Base-by-base conservation (phyloP, 2,329 filamentous ascomycete species). In the Bipolaris oryzae region DNA sequence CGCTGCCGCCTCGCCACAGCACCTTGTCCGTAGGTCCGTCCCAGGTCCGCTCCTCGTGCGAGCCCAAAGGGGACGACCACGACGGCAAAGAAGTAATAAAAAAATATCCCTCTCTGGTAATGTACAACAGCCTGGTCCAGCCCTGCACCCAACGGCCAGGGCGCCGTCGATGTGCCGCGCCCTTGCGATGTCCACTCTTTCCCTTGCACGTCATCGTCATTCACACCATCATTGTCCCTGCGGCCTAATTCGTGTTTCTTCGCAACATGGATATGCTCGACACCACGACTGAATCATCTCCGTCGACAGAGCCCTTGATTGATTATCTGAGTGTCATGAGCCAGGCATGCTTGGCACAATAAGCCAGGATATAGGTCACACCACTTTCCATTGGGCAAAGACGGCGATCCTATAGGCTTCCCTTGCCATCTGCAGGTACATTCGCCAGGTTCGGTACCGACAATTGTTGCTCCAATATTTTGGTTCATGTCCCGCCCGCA, bases 21-120 rank as follows among this genome's bases (percentile, higher is more conserved):
- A 23, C 56, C 56, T 57, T 61, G 55, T 28, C 56, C 44, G 42
- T 44, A n/a, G n/a, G n/a, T n/a, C n/a, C n/a, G n/a, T n/a, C 38
- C 44, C 45, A 37, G 20, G 35, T 49, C 55, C 51, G 51, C 16
- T 11, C 21, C 58, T 59, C 58, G 53, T 54, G 53, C 58, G 53
- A 57, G 47, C 49, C 47, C 42, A 54, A 34, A 41, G 21, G 42
- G 4, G 13, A 43, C 13, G 37, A 5, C 7, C n/a, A n/a, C n/a
- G n/a, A n/a, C n/a, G 21, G 21, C 21, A 23, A 23, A 23, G 21
- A 39, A 13, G n/a, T n/a, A n/a, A 21, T 18, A 18, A 28, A 18
- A 18, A 18, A 11, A 18, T 18, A 44, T 31, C 23, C n/a, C 16
- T 18, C 15, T 18, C 42, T 33, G 25, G 7, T 31, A 51, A 35